A percentile compares a stretch with the other conserved stretches of the same genome.
These are phyloP conservation scores for Sporothrix sp. DNA, from an alignment of 2,329 filamentous ascomycete genomes.

Conservation along the genomic window DNA sequence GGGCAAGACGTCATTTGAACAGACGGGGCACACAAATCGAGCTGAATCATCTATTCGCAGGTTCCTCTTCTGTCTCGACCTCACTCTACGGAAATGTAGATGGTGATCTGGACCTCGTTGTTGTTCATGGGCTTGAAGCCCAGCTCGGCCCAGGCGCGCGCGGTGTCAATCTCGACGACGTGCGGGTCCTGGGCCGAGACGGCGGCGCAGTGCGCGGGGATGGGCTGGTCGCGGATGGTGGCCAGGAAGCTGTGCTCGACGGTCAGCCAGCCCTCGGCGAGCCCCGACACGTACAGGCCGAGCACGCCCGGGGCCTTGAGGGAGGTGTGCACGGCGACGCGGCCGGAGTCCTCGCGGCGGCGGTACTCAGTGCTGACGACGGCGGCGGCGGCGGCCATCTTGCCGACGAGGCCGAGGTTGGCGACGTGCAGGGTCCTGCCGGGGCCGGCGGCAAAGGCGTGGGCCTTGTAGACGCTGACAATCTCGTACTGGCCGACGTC, in stretches of 20 bases:
- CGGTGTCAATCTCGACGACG: conserved; percentile 69
- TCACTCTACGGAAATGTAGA: conserved; percentile 39
- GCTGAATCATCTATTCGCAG: too few species aligned
- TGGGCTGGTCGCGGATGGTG: conserved; percentile 59
- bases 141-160: conserved; percentile 68
- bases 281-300: conserved; percentile 65
- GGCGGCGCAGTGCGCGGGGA: conserved; percentile 57
- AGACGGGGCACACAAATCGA: too few species aligned
- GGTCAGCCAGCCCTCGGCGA: conserved; percentile 42
- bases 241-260: conserved; percentile 61
- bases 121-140: conserved; percentile 62
- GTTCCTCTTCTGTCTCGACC: not conserved
- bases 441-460: conserved; percentile 37
- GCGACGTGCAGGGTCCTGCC: conserved; percentile 46
- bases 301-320: conserved; percentile 72
- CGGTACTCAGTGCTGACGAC: conserved; percentile 53
- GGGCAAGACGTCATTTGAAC: not conserved
- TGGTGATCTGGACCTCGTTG: conserved; percentile 65
- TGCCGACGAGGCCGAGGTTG: conserved; percentile 67
- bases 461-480: conserved; percentile 61
- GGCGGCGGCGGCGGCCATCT: conserved; percentile 83
- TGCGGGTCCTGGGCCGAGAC: conserved; percentile 41
- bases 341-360: conserved; percentile 38
- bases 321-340: conserved; percentile 54
- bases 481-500: conserved; percentile 67